phyloP scores from a whole-genome alignment of 208 protist genomes.

The Entamoeba dispar region DNA sequence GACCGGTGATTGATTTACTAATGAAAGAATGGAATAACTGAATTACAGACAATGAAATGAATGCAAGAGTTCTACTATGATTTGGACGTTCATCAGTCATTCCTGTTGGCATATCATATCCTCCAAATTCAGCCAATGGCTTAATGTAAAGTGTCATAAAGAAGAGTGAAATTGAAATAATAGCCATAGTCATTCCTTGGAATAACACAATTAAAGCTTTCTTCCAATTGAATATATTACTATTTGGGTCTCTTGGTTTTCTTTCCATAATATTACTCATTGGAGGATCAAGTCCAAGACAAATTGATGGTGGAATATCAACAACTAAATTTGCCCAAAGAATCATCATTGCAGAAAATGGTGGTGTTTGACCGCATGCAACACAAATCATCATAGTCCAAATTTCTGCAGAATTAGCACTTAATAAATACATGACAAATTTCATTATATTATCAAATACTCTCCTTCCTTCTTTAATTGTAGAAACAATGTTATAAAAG shows the following conservation, averaged over 20 bases:
- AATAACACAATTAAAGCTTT: neutral
- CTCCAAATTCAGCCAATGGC: neutral
- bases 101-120: neutral
- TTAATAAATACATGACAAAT: constrained; percentile 8
- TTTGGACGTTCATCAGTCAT: neutral
- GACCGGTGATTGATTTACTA: neutral
- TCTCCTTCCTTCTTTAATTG: constrained; percentile 15
- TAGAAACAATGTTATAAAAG: constrained; percentile 17
- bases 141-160: neutral
- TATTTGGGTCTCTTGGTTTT: constrained; percentile 28
- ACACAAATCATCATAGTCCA: neutral
- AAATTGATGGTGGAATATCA: constrained; percentile 81
- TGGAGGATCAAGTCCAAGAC: constrained; percentile 60
- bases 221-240: constrained; percentile 31
- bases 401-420: constrained; percentile 15
- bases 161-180: neutral
- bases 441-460: constrained; percentile 22
- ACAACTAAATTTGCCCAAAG: constrained; percentile 94
- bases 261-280: constrained; percentile 39
- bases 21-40: neutral
- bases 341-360: constrained; percentile 73
- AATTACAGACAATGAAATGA: neutral
- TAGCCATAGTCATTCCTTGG: neutral
- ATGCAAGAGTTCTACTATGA: neutral
- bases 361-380: neutral